Evolutionary conservation across 2,329 filamentous ascomycete genomes (phyloP).

Genomic region (Fusarium tjaetaba): DNA sequence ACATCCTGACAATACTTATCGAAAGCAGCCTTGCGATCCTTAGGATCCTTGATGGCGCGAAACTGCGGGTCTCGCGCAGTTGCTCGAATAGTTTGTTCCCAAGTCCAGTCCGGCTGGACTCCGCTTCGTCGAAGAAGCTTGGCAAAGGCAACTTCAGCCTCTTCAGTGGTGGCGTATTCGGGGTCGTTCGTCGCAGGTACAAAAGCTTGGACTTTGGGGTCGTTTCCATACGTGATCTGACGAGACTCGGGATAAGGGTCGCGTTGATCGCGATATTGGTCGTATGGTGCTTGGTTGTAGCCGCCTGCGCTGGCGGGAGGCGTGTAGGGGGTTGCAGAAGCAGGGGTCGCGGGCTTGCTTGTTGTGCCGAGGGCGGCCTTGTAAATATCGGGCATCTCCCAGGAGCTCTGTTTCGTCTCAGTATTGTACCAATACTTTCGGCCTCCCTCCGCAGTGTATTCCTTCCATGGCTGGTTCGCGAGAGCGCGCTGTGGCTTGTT

Average conservation of each 20-base stretch:
- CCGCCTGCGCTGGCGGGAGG: slow-evolving; percentile 46
- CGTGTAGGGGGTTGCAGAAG: slow-evolving; percentile 54
- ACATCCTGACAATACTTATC: slow-evolving; percentile 95
- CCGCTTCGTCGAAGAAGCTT: slow-evolving; percentile 87
- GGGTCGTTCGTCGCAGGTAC: slow-evolving; percentile 75
- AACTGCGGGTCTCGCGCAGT: slow-evolving; percentile 93
- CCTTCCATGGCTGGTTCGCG: slow-evolving; percentile 88
- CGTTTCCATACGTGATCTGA: slow-evolving; percentile 66
- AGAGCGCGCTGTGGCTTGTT: slow-evolving; percentile 69
- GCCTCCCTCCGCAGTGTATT: slow-evolving; percentile 87
- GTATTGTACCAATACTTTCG: slow-evolving; percentile 96
- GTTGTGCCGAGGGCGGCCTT: slow-evolving; percentile 76
- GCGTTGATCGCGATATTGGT: slow-evolving; percentile 52
- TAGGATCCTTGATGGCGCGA: slow-evolving; percentile 90
- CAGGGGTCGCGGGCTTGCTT: slow-evolving; percentile 55
- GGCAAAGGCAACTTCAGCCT: slow-evolving; percentile 91
- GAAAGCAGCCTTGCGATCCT: slow-evolving; percentile 88
- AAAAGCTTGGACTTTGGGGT: slow-evolving; percentile 66
- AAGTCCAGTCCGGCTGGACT: slow-evolving; percentile 91
- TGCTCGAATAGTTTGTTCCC: slow-evolving; percentile 87
- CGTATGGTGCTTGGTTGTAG: slow-evolving; percentile 49
- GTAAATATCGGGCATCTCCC: slow-evolving; percentile 90
- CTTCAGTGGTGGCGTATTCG: slow-evolving; percentile 81
- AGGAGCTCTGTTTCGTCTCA: slow-evolving; percentile 90
- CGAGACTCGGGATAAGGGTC: slow-evolving; percentile 63